phyloP scores from a whole-genome alignment of 2,329 filamentous ascomycete genomes.

The Sporothrix dimorphospora region DNA sequence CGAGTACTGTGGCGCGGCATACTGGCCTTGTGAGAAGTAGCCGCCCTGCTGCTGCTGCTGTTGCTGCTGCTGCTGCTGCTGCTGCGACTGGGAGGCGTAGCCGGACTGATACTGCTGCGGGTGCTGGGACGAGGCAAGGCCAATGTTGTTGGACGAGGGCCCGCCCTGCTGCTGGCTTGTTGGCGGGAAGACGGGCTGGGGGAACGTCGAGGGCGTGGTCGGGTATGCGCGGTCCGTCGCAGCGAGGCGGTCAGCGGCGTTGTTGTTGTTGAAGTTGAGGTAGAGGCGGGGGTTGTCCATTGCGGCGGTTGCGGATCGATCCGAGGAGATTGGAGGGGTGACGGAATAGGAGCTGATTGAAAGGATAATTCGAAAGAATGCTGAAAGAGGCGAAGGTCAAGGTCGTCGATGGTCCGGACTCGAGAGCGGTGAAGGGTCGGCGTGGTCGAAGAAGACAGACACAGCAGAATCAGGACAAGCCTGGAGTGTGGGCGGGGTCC shows the following conservation, averaged over 20 bases:
- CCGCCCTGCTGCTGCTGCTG: conserved; percentile 36
- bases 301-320: conserved; percentile 36
- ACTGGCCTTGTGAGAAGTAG: conserved; percentile 64
- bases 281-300: conserved; percentile 63
- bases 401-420: background rate
- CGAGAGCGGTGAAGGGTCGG: conserved; percentile 19
- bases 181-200: conserved; percentile 75
- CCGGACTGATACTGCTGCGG: conserved; percentile 40
- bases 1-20: conserved; percentile 37
- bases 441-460: background rate
- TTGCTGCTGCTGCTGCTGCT: conserved; percentile 27
- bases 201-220: conserved; percentile 93
- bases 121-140: conserved; percentile 48
- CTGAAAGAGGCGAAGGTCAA: background rate
- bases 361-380: background rate
- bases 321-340: background rate
- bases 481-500: conserved; percentile 15
- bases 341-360: background rate
- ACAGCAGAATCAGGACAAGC: conserved; percentile 10
- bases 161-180: conserved; percentile 39
- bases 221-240: conserved; percentile 72
- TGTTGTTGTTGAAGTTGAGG: conserved; percentile 67
- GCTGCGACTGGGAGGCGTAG: conserved; percentile 42
- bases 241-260: conserved; percentile 60
- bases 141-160: conserved; percentile 43